These are phyloP conservation scores for Mucuna pruriens DNA, from an alignment of 306 rosid species.

Conservation along the genomic window DNA sequence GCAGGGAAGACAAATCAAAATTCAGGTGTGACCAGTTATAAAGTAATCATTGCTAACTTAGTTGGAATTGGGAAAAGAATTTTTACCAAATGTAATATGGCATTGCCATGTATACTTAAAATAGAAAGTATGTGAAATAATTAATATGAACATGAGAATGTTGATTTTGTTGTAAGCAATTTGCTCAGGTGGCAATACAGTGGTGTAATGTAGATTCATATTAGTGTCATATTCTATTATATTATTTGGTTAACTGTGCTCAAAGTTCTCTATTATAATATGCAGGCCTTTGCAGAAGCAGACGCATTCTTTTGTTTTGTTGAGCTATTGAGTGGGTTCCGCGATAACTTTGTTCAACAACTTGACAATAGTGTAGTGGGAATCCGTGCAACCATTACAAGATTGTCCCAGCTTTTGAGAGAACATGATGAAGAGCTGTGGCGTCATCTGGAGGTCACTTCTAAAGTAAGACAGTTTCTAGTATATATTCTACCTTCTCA, in stretches of 20 bases:
- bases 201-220: not conserved
- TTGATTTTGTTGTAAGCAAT: not conserved
- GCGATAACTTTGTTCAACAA: constrained; percentile 98
- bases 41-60: not conserved
- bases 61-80: constrained; percentile 8
- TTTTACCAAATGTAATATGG: not conserved
- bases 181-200: constrained; percentile 4
- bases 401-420: constrained; percentile 85
- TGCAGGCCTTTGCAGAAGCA: constrained; percentile 93
- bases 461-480: constrained; percentile 68
- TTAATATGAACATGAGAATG: constrained; percentile 18
- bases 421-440: constrained; percentile 98
- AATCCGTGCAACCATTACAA: constrained; percentile 93
- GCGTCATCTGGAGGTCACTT: constrained; percentile 99
- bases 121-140: constrained; percentile 16
- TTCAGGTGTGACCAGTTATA: not conserved
- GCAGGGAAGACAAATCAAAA: not conserved
- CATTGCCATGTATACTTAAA: not conserved
- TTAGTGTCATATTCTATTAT: not conserved
- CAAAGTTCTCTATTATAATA: constrained; percentile 44
- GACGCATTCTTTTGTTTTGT: constrained; percentile 99
- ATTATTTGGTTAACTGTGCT: constrained; percentile 38
- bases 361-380: constrained; percentile 98
- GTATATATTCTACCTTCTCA: constrained; percentile 8
- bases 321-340: constrained; percentile 92